Evolutionary conservation across 768 basidiomycete species (phyloP).

Genomic region (Suillus lakei): DNA sequence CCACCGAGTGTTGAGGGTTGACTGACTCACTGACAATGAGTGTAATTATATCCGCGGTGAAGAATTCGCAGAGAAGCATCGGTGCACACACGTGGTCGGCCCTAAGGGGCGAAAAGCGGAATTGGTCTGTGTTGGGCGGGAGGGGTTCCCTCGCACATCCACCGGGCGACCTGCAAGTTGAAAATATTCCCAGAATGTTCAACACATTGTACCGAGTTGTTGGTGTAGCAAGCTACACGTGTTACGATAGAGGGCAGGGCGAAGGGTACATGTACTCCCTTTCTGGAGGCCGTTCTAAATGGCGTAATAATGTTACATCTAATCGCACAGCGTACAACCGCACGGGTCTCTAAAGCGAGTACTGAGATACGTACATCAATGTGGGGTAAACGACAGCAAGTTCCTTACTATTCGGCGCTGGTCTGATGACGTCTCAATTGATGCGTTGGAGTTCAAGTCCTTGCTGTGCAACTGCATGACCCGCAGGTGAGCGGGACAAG

Average conservation of each 20-base stretch:
- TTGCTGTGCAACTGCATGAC: not conserved
- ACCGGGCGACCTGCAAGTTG: not conserved
- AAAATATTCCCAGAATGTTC: slow-evolving; percentile 2
- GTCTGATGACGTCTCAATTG: not conserved
- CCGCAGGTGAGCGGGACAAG: not conserved
- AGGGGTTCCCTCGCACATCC: slow-evolving; percentile 6
- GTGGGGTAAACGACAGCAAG: not conserved
- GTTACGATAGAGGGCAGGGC: not conserved
- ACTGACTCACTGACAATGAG: not conserved
- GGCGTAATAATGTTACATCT: not conserved
- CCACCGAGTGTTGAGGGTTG: not conserved
- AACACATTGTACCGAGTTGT: not conserved
- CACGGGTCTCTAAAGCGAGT: not conserved
- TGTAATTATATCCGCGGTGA: slow-evolving; percentile 10
- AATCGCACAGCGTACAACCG: not conserved
- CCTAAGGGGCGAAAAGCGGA: not conserved
- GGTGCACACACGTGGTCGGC: not conserved
- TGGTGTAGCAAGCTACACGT: not conserved
- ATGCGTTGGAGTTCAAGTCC: not conserved
- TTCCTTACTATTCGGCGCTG: not conserved
- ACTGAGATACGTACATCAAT: not conserved
- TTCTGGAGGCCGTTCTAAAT: not conserved
- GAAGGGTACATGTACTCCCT: not conserved
- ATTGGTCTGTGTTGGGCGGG: slow-evolving; percentile 4
- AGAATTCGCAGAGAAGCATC: not conserved